Conservation (phyloP, 2,329 filamentous ascomycete species). For the Talaromyces verruculosus region DNA sequence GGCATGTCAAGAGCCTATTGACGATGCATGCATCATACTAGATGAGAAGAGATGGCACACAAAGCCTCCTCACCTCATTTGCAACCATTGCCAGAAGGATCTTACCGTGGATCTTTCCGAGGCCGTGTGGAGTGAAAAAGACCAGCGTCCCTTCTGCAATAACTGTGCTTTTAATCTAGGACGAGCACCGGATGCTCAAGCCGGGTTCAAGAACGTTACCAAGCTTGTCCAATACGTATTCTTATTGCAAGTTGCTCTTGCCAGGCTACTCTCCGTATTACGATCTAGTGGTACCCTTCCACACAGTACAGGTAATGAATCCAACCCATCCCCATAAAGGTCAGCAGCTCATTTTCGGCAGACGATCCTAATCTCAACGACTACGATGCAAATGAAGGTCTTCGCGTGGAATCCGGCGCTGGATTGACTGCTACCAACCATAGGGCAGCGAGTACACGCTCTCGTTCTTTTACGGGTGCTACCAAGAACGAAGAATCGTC, state of each 20-base stretch:
- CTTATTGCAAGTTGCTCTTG: conserved; percentile 84
- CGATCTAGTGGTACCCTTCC: conserved; percentile 79
- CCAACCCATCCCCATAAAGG: neutral
- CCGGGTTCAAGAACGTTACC: conserved; percentile 72
- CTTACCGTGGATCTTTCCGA: conserved; percentile 67
- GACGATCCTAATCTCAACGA: conserved; percentile 69
- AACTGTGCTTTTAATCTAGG: conserved; percentile 56
- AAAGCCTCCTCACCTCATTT: conserved; percentile 65
- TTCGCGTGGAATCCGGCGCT: conserved; percentile 38
- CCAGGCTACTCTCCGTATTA: conserved; percentile 81
- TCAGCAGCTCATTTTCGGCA: conserved; percentile 28
- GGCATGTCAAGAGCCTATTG: conserved; percentile 80
- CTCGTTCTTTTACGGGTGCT: conserved; percentile 70
- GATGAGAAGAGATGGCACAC: conserved; percentile 81
- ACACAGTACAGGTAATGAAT: conserved; percentile 58
- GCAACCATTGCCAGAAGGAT: conserved; percentile 70
- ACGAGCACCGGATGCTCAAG: conserved; percentile 57
- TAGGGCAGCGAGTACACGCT: conserved; percentile 51
- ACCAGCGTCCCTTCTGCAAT: conserved; percentile 69
- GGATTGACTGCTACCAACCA: conserved; percentile 1
- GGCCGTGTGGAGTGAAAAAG: conserved; percentile 67
- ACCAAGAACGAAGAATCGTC: conserved; percentile 61
- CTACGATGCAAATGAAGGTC: conserved; percentile 66
- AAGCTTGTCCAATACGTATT: conserved; percentile 95
- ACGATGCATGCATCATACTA: conserved; percentile 82